Evolutionary conservation across 345 rosid species (phyloP).

Genomic region (Syzygium oleosum): DNA sequence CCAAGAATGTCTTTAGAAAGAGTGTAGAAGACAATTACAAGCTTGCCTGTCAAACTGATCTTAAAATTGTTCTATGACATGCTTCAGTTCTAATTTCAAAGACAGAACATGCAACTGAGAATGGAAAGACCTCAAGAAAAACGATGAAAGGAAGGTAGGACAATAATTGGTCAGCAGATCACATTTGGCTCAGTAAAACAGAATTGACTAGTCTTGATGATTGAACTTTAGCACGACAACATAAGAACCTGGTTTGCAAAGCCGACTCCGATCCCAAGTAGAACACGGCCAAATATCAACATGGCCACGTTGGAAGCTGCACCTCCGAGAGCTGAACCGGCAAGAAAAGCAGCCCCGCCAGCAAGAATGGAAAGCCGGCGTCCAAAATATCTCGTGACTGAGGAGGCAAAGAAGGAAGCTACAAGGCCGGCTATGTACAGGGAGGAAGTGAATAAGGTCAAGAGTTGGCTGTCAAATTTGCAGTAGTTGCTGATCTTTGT

Average conservation of each 20-base stretch:
- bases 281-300: conserved; percentile 4
- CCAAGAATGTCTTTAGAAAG: background rate
- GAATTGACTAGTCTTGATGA: background rate
- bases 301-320: conserved; percentile 5
- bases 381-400: conserved; percentile 1
- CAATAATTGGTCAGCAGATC: background rate
- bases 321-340: conserved; percentile 3
- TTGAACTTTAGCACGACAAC: background rate
- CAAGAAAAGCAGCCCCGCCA: conserved; percentile 1
- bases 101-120: background rate
- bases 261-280: conserved; percentile 5
- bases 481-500: conserved; percentile 23
- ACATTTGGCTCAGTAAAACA: background rate
- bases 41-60: background rate
- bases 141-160: background rate
- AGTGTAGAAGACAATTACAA: background rate
- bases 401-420: conserved; percentile 16
- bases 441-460: conserved; percentile 26
- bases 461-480: conserved; percentile 24
- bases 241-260: conserved; percentile 1
- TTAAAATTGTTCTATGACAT: background rate
- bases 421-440: conserved; percentile 18
- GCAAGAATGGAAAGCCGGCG: background rate
- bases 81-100: background rate
- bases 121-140: background rate